Percentiles rank a stretch among this genome's conserved stretches.
Evolutionary conservation across 2,329 filamentous ascomycete species (phyloP).

Genomic region (Aspergillus carbonarius): DNA sequence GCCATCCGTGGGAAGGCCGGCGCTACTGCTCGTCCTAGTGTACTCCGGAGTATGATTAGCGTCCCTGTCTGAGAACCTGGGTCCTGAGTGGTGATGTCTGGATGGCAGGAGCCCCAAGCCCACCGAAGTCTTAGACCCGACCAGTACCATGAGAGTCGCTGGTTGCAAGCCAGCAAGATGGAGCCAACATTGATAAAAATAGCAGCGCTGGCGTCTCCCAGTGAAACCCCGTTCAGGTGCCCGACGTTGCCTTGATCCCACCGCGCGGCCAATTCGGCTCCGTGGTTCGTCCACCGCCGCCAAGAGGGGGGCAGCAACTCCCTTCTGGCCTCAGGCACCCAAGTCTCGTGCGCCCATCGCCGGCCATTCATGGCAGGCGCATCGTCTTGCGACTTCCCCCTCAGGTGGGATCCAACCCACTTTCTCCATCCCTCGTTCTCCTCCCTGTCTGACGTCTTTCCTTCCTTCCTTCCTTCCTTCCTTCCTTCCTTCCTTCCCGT

Average conservation of each 20-base stretch:
- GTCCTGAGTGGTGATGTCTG: not conserved
- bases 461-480: not conserved
- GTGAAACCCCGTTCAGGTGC: not conserved
- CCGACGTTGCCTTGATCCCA: not conserved
- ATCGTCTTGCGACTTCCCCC: not conserved
- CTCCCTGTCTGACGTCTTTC: not conserved
- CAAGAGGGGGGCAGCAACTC: too few species aligned
- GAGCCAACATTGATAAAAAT: not conserved
- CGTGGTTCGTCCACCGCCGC: not conserved
- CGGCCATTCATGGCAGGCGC: not conserved
- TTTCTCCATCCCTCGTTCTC: slow-evolving; percentile 2
- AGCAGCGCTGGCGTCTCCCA: not conserved
- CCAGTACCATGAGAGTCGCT: not conserved
- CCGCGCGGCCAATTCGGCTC: not conserved
- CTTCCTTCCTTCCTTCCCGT: not conserved
- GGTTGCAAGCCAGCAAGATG: not conserved
- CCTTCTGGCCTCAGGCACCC: not conserved
- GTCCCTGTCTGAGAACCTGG: not conserved
- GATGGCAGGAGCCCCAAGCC: not conserved
- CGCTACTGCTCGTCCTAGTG: not conserved
- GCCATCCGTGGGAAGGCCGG: not conserved
- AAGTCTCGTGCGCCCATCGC: not conserved
- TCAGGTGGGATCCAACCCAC: not conserved
- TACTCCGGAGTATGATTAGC: not conserved
- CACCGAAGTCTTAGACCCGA: not conserved